These are phyloP conservation scores for Stemphylium beticola DNA, from an alignment of 2,329 filamentous ascomycete genomes.

Conservation along the genomic window DNA sequence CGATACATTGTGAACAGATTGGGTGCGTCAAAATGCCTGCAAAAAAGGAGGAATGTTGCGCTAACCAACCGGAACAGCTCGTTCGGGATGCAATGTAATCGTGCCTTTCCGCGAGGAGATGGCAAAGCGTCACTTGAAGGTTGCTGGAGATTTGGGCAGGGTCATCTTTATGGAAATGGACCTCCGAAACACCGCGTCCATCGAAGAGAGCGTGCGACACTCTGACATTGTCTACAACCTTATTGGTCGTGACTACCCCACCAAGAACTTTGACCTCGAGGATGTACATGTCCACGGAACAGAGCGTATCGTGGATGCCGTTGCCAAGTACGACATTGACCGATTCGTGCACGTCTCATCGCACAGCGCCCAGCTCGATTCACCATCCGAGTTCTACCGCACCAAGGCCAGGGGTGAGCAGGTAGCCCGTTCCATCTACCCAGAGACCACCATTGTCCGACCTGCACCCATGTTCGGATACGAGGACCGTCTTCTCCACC, in stretches of 20 bases:
- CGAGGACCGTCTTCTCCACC: constrained; percentile 89
- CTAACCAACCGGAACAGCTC: constrained; percentile 64
- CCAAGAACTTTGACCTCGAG: constrained; percentile 94
- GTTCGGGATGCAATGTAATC: constrained; percentile 92
- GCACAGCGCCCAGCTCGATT: constrained; percentile 83
- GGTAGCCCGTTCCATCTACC: constrained; percentile 86
- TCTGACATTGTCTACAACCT: constrained; percentile 98
- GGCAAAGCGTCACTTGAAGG: constrained; percentile 95
- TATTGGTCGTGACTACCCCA: constrained; percentile 91
- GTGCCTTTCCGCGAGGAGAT: constrained; percentile 96
- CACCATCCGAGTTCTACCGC: constrained; percentile 84
- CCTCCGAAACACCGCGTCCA: constrained; percentile 89
- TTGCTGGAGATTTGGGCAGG: constrained; percentile 90
- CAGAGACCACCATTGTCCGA: constrained; percentile 95
- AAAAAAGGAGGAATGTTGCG: background rate
- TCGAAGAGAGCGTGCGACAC: constrained; percentile 95
- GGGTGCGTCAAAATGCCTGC: constrained; percentile 60
- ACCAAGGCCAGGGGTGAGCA: constrained; percentile 90
- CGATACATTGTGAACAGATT: constrained; percentile 97
- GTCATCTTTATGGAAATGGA: constrained; percentile 95
- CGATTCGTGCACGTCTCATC: constrained; percentile 96
- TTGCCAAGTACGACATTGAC: constrained; percentile 97
- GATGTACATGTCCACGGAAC: constrained; percentile 94
- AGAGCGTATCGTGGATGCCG: constrained; percentile 89
- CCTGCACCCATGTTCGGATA: constrained; percentile 94